These are phyloP conservation scores for Irpex lacteus DNA, from an alignment of 1,284 basidiomycete genomes.

Conservation along the genomic window DNA sequence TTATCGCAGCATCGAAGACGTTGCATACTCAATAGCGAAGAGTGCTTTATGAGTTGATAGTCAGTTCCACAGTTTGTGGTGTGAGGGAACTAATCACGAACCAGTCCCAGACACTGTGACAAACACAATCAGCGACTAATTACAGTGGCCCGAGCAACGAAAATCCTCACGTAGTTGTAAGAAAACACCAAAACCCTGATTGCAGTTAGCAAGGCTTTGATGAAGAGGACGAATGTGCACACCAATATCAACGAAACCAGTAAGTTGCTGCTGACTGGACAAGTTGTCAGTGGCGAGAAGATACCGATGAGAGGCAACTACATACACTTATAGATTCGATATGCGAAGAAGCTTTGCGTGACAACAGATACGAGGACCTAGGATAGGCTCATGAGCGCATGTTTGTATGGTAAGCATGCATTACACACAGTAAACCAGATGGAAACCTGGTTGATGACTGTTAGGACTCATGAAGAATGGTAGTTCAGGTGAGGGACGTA, in stretches of 20 bases:
- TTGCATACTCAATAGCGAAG: neutral
- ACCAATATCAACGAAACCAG: neutral
- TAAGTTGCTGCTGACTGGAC: neutral
- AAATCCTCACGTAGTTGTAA: neutral
- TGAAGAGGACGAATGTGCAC: neutral
- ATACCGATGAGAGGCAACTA: neutral
- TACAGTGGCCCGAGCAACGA: neutral
- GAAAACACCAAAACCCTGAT: neutral
- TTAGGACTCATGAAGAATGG: neutral
- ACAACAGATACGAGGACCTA: neutral
- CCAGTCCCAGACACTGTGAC: neutral
- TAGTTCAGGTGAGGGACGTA: neutral
- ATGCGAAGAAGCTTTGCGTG: neutral
- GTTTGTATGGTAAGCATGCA: too few species aligned
- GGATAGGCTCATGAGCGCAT: too few species aligned
- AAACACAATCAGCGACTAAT: neutral
- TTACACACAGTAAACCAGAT: neutral
- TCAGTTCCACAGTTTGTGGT: too few species aligned
- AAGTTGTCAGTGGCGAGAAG: neutral
- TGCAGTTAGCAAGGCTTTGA: neutral
- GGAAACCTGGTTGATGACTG: neutral
- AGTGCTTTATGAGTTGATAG: neutral
- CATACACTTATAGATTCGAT: neutral
- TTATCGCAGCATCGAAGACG: too few species aligned
- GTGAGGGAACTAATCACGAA: neutral